These are phyloP conservation scores for Ophiorrhiza pumila DNA, from an alignment of 257 asterid genomes.

Conservation along the genomic window DNA sequence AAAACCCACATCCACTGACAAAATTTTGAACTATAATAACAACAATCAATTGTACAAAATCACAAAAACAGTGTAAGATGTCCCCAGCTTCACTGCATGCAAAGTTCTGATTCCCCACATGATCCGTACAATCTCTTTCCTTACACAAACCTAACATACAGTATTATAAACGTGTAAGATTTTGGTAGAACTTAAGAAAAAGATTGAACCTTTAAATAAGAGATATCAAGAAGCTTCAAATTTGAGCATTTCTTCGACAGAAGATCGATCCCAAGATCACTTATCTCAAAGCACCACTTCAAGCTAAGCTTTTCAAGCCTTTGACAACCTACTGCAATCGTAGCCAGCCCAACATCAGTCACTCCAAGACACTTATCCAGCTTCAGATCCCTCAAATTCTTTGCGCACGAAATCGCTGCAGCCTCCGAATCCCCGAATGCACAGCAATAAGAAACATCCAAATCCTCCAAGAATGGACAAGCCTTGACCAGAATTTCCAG, in stretches of 20 bases:
- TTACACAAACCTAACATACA: neutral
- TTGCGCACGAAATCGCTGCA: conserved; percentile 45
- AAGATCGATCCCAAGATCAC: conserved; percentile 57
- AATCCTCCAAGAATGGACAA: conserved; percentile 38
- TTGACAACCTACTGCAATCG: conserved; percentile 52
- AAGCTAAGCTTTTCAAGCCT: conserved; percentile 47
- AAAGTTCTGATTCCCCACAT: neutral
- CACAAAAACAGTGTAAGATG: neutral
- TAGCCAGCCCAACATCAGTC: conserved; percentile 65
- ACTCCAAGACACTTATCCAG: conserved; percentile 53
- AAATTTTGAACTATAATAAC: neutral
- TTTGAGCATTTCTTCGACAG: conserved; percentile 46
- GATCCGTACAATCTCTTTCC: neutral
- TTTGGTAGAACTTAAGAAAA: neutral
- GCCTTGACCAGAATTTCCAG: conserved; percentile 35
- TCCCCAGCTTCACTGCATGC: conserved; percentile 6
- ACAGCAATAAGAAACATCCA: conserved; percentile 53
- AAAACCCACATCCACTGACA: neutral
- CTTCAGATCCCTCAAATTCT: conserved; percentile 42
- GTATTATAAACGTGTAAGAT: neutral
- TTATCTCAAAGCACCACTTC: conserved; percentile 63
- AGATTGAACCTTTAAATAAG: conserved; percentile 48
- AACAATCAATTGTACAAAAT: no score
- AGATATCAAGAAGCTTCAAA: conserved; percentile 53
- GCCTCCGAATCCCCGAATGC: conserved; percentile 68